Percentiles rank a stretch among this genome's conserved stretches.
phyloP scores from a whole-genome alignment of 306 rosid species.

The Quercus wislizeni region DNA sequence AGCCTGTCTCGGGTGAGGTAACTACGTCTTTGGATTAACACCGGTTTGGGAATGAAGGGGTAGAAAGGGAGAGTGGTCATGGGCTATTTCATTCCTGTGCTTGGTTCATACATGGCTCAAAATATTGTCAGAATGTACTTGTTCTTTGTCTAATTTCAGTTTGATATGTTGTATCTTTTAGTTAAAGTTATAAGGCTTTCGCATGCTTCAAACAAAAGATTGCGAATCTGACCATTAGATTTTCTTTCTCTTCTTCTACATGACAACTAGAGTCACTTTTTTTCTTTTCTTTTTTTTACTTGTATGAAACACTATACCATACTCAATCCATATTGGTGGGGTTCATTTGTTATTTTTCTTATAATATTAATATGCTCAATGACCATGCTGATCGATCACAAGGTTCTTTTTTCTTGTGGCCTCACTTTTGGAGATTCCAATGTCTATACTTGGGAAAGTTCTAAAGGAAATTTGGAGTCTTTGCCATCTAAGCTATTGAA shows the following conservation, averaged over 20 bases:
- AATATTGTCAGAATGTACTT: background rate
- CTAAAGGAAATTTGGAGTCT: background rate
- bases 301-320: background rate
- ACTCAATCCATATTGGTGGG: background rate
- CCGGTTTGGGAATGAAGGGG: too few species aligned
- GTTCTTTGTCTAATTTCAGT: background rate
- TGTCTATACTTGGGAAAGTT: conserved; percentile 18
- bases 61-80: too few species aligned
- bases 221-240: conserved; percentile 22
- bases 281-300: background rate
- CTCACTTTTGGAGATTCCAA: conserved; percentile 15
- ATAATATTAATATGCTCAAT: background rate
- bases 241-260: conserved; percentile 15
- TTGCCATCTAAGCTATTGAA: conserved; percentile 18
- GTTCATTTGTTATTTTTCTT: background rate
- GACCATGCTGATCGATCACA: background rate
- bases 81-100: too few species aligned
- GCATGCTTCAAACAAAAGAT: conserved; percentile 18
- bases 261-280: background rate
- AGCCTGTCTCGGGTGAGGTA: too few species aligned
- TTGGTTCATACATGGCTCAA: background rate
- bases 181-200: conserved; percentile 2
- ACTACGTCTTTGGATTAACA: too few species aligned
- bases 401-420: background rate
- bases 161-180: conserved; percentile 12